Percentiles rank a stretch among this genome's conserved stretches.
Evolutionary conservation across 1,284 basidiomycete species (phyloP).

Genomic region (Anthracocystis panici-leucophaei): DNA sequence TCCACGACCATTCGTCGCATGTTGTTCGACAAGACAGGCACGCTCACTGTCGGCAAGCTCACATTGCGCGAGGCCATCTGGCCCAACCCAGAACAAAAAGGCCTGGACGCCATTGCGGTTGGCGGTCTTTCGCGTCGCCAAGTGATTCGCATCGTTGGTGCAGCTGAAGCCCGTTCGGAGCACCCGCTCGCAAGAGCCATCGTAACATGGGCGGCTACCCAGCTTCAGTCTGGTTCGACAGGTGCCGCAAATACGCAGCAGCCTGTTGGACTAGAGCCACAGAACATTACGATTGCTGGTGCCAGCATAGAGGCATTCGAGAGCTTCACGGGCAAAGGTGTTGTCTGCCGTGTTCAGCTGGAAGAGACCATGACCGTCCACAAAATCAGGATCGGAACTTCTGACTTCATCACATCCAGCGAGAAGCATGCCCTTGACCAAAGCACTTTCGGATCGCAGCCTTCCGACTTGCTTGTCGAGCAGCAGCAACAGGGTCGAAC

Average conservation of each 20-base stretch:
- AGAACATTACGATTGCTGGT: slow-evolving; percentile 66
- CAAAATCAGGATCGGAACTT: slow-evolving; percentile 57
- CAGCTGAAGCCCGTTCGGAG: slow-evolving; percentile 90
- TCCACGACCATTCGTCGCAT: slow-evolving; percentile 84
- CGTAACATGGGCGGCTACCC: slow-evolving; percentile 78
- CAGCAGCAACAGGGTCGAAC: slow-evolving; percentile 61
- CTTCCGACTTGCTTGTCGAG: slow-evolving; percentile 25
- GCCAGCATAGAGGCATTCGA: slow-evolving; percentile 77
- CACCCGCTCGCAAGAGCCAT: slow-evolving; percentile 95
- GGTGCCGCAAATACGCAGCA: background rate
- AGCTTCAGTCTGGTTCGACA: slow-evolving; percentile 70
- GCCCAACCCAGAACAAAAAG: slow-evolving; percentile 73
- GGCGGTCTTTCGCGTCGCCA: slow-evolving; percentile 48
- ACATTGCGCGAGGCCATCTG: slow-evolving; percentile 81
- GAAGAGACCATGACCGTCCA: slow-evolving; percentile 55
- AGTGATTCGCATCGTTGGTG: slow-evolving; percentile 77
- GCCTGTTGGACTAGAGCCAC: slow-evolving; percentile 2
- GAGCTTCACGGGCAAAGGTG: slow-evolving; percentile 87
- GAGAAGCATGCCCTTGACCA: slow-evolving; percentile 18
- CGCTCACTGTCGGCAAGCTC: slow-evolving; percentile 88
- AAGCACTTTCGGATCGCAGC: slow-evolving; percentile 20
- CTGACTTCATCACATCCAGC: slow-evolving; percentile 36
- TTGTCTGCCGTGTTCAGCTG: slow-evolving; percentile 71
- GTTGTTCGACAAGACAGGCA: slow-evolving; percentile 97
- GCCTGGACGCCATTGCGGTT: slow-evolving; percentile 25